These are phyloP conservation scores for Eucalyptus dawsonii DNA, from an alignment of 345 rosid genomes.

Conservation along the genomic window DNA sequence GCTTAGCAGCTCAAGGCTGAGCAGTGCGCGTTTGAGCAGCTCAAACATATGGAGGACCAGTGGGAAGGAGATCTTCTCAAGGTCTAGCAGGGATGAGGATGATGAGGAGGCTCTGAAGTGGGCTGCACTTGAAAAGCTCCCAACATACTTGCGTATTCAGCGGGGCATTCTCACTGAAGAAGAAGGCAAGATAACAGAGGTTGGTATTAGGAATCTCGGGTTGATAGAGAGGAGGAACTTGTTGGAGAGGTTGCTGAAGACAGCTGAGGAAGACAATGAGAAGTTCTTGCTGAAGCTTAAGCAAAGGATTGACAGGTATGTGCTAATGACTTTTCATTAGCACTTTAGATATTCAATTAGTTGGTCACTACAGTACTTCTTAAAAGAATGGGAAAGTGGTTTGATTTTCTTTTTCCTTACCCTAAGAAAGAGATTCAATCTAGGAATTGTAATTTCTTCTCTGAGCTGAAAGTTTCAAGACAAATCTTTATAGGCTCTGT, in stretches of 20 bases:
- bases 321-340: not conserved
- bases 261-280: constrained; percentile 78
- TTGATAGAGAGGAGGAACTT: constrained; percentile 55
- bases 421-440: not conserved
- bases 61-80: constrained; percentile 26
- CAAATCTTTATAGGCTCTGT: not conserved
- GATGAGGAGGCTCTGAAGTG: constrained; percentile 78
- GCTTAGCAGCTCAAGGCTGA: constrained; percentile 17
- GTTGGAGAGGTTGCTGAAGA: constrained; percentile 52
- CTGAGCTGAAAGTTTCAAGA: not conserved
- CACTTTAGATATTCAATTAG: not conserved
- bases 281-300: constrained; percentile 72
- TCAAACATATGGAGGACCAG: constrained; percentile 30
- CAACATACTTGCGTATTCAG: constrained; percentile 47
- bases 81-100: constrained; percentile 37
- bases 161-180: constrained; percentile 56
- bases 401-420: not conserved
- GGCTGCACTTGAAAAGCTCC: constrained; percentile 93
- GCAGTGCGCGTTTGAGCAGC: constrained; percentile 26
- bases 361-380: not conserved
- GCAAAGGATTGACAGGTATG: constrained; percentile 62
- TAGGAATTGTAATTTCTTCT: not conserved
- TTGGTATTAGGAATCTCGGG: constrained; percentile 57
- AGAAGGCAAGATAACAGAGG: constrained; percentile 36
- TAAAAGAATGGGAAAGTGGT: not conserved